These are phyloP conservation scores for Colletotrichum karsti DNA, from an alignment of 2,329 filamentous ascomycete species.

Conservation along the genomic window DNA sequence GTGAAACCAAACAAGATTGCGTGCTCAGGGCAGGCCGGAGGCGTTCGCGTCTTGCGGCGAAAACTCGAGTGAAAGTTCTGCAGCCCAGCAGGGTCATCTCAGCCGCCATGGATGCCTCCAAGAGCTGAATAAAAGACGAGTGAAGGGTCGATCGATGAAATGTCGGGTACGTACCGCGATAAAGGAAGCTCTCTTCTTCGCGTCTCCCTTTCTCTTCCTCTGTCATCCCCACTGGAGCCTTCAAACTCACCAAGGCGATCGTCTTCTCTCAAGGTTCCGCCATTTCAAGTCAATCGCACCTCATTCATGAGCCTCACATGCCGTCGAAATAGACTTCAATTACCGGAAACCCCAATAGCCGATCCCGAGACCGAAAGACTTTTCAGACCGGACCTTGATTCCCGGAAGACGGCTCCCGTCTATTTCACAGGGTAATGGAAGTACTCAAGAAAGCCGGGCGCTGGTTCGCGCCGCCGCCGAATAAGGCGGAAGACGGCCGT, in stretches of 20 bases:
- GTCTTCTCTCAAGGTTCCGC: conserved; percentile 2
- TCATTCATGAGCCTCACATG: background rate
- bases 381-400: background rate
- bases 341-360: background rate
- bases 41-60: background rate
- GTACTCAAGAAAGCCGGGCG: conserved; percentile 39
- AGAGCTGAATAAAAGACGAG: background rate
- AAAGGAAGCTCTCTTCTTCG: background rate
- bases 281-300: conserved; percentile 1
- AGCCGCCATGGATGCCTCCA: background rate
- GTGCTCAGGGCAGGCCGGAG: conserved; percentile 7
- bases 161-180: background rate
- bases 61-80: conserved; percentile 8
- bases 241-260: background rate
- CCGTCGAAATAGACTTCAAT: background rate
- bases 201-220: background rate
- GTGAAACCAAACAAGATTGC: conserved; percentile 23
- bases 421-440: conserved; percentile 9
- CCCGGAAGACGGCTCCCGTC: background rate
- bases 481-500: conserved; percentile 48
- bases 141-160: background rate
- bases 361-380: background rate
- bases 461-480: conserved; percentile 45
- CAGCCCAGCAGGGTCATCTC: background rate
- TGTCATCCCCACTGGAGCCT: background rate